Evolutionary conservation across 805 yeast genomes (phyloP), one percentile per base, ranked within the genome.

Genomic region (Myxozyma neglecta): DNA sequence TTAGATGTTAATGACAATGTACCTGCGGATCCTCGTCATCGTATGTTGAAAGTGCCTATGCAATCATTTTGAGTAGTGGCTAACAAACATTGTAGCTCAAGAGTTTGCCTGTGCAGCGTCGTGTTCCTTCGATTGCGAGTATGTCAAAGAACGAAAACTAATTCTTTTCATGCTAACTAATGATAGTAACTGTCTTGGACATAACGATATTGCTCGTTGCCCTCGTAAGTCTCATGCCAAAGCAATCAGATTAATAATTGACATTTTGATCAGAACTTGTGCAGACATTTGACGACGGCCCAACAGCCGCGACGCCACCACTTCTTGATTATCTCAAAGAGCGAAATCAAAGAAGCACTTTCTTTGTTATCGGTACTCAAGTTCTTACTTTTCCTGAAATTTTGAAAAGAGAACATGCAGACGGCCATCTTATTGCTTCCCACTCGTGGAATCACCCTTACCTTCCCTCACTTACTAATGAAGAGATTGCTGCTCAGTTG

Each of bases 221-320:
- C 14, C 50, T 6, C 53, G 54, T 48, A 34, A 16, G 54, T 43
- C 14, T 16, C 9, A 11, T 18, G 10, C 13, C 35, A 32, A 18
- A 14, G 40, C 34, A 34, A 49, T 40, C 40, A 9, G n/a, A n/a
- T 1, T 9, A 43, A 40, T n/a, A 4, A 24, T 18, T 7, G 18
- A 24, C 29, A 24, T 24, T 24, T 24, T 24, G 29, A 24, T 24
- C 47, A 63, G 66, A 78, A 51, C 77, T 93, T 43, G 84, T 92
- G 0, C 98, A 93, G 75, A 87, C 96, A 0, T 93, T 93, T 74
- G 99, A 93, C 73, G 98, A 93, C 73, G 98, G 99, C 0, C 99
- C 99, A 1, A 81, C 92, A 0, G 84, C 84, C 0, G 80, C 83
- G 24, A 92, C 97, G 0, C 76, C 82, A 3, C 79, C 78, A 47